phyloP scores from a whole-genome alignment of 2,329 filamentous ascomycete species.

The Hymenoscyphus fructigenus region DNA sequence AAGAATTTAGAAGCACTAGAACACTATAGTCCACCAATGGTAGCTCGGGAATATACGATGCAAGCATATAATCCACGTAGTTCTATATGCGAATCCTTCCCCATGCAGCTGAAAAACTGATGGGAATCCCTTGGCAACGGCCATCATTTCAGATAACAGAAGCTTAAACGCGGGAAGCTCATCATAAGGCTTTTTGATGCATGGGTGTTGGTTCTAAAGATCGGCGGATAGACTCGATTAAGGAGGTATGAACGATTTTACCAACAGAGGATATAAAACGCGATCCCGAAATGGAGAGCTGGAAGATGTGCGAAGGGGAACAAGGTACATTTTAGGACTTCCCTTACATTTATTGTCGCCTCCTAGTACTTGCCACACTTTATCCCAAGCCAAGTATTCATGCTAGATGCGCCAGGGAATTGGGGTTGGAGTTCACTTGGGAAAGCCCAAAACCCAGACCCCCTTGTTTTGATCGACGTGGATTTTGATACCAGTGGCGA shows the following conservation, averaged over 20 bases:
- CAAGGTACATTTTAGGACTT: neutral
- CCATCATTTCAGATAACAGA: neutral
- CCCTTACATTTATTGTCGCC: no score
- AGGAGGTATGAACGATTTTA: neutral
- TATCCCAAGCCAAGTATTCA: no score
- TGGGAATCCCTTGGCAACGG: neutral
- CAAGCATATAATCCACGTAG: neutral
- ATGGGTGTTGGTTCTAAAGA: neutral
- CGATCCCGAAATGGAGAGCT: neutral
- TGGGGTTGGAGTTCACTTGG: neutral
- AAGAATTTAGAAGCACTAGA: neutral
- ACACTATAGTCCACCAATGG: neutral
- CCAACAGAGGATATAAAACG: neutral
- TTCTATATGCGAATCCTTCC: neutral
- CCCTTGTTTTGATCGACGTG: neutral
- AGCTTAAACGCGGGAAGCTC: neutral
- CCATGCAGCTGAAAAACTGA: neutral
- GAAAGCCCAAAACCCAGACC: neutral
- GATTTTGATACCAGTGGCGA: neutral
- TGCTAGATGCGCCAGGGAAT: no score
- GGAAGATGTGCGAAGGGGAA: neutral
- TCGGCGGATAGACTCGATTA: neutral
- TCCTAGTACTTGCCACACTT: no score
- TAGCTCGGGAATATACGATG: neutral
- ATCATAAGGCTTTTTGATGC: neutral